Evolutionary conservation across 106 monocot genomes (phyloP), one percentile per base, ranked within the genome.

Genomic region (Vanilla planifolia): DNA sequence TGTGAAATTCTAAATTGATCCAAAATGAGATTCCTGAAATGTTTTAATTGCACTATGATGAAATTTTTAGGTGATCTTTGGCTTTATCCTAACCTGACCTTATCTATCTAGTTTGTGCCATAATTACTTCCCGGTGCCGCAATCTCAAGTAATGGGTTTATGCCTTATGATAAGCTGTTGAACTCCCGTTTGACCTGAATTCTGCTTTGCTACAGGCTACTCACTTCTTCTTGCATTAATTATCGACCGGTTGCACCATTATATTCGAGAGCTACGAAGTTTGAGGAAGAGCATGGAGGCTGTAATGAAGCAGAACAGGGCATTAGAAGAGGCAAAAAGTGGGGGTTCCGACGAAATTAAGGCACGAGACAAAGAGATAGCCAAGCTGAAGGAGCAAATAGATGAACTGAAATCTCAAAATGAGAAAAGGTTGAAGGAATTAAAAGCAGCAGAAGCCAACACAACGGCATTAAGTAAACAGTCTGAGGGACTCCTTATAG

Each of bases 191-290:
- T n/a, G n/a, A n/a, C n/a, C n/a, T n/a, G n/a, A n/a, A n/a, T n/a
- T n/a, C n/a, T n/a, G n/a, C n/a, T 37, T 37, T 10, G 10, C 0
- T 81, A 60, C 86, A 95, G 94, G 86, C 40, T 89, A 75, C 65
- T 71, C 48, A 23, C 71, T 95, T 7, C 80, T 89, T 46, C 89
- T 95, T 16, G 79, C 75, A 13, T 16, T 95, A 20, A 59, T 95
- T 20, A 80, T 95, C 44, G 94, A 95, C 67, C 77, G 94, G 11
- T 47, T 95, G 66, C 94, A 95, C 64, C 86, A 89, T 65, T 89
- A 86, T 32, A 79, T 95, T 6, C 80, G 78, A 68, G 89, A 86
- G 63, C 64, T 89, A 9, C 77, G 89, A 1, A 47, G 48, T 2
- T 48, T 80, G 16, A 79, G 67, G 37, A 95, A 86, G 65, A 75